These are phyloP conservation scores for Gossypium davidsonii DNA, from an alignment of 441 rosid species.

Conservation along the genomic window DNA sequence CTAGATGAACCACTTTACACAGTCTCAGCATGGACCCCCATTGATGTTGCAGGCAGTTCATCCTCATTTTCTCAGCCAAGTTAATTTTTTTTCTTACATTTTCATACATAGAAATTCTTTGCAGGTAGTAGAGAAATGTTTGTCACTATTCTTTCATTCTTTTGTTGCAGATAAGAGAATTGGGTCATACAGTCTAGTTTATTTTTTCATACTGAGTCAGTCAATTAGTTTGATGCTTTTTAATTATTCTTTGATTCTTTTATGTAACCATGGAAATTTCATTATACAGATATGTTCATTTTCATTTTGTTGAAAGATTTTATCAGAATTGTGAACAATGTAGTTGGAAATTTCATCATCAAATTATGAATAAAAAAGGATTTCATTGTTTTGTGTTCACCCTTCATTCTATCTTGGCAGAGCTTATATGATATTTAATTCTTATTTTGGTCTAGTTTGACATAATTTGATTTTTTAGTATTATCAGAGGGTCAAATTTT, in stretches of 20 bases:
- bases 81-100: constrained; percentile 27
- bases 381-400: background rate
- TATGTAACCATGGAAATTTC: constrained; percentile 30
- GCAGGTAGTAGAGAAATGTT: constrained; percentile 46
- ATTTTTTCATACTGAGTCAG: constrained; percentile 23
- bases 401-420: background rate
- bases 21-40: constrained; percentile 78
- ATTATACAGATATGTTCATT: background rate
- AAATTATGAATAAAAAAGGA: background rate
- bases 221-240: constrained; percentile 21
- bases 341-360: background rate
- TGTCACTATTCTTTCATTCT: constrained; percentile 55
- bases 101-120: constrained; percentile 40
- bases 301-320: background rate
- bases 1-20: constrained; percentile 79
- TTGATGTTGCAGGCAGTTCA: constrained; percentile 52
- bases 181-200: constrained; percentile 15
- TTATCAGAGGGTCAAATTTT: too few species aligned
- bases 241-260: constrained; percentile 43
- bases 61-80: constrained; percentile 48
- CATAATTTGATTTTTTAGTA: too few species aligned
- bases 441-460: too few species aligned
- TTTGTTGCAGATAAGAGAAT: constrained; percentile 43
- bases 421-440: too few species aligned
- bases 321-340: constrained; percentile 11